A percentile compares a stretch with the other conserved stretches of the same genome.
phyloP scores from a whole-genome alignment of 345 rosid genomes.

The Gossypium bickii region DNA sequence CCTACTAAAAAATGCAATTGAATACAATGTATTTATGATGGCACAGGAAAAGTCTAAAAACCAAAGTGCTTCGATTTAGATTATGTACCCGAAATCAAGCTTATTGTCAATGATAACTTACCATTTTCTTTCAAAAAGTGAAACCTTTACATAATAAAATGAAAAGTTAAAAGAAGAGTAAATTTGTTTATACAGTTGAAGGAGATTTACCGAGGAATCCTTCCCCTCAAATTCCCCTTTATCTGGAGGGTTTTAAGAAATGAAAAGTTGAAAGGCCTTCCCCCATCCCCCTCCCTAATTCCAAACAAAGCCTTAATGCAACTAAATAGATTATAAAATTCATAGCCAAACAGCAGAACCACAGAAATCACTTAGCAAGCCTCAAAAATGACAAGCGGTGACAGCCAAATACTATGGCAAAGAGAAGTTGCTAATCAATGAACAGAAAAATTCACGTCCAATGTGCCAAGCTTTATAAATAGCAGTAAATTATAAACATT shows the following conservation, averaged over 20 bases:
- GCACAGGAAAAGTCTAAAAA: neutral
- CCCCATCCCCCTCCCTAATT: neutral
- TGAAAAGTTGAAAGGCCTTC: neutral
- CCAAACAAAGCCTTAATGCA: slow-evolving; percentile 1
- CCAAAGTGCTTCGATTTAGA: neutral
- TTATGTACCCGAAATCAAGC: neutral
- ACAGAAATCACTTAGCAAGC: slow-evolving; percentile 2
- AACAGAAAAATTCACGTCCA: neutral
- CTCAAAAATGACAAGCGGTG: neutral
- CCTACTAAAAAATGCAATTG: neutral
- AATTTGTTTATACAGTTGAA: neutral
- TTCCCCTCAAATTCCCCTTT: neutral
- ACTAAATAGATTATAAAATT: neutral
- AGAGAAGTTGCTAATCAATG: neutral
- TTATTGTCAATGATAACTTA: neutral
- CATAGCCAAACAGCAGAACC: neutral
- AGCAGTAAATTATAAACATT: neutral
- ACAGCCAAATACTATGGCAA: neutral
- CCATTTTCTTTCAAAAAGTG: neutral
- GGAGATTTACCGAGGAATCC: neutral
- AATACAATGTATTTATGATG: neutral
- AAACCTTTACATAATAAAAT: neutral
- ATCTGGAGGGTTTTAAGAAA: neutral
- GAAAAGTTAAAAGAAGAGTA: neutral
- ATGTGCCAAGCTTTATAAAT: neutral